Conservation (phyloP, 768 basidiomycete genomes). For the Russula sp. region DNA sequence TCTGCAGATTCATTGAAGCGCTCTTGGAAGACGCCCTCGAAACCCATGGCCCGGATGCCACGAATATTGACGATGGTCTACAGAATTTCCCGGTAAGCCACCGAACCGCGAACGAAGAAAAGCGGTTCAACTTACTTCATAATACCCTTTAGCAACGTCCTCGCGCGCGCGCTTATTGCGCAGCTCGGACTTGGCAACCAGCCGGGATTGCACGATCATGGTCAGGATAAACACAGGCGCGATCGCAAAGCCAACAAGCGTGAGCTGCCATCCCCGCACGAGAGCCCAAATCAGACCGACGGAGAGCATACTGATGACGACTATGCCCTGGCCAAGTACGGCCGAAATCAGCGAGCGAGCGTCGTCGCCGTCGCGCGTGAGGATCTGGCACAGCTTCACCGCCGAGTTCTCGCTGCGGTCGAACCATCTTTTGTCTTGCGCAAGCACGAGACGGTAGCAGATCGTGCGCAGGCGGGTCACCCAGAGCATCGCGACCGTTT, state of each 20-base stretch:
- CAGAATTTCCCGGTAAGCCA: neutral
- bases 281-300: constrained; percentile 89
- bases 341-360: constrained; percentile 69
- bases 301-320: constrained; percentile 74
- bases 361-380: constrained; percentile 90
- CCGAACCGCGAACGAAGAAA: constrained; percentile 1
- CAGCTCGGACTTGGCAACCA: constrained; percentile 66
- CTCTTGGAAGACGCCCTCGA: constrained; percentile 61
- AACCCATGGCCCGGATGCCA: constrained; percentile 81
- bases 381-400: constrained; percentile 56
- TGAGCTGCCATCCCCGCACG: constrained; percentile 84
- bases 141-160: constrained; percentile 77
- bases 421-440: constrained; percentile 86
- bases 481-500: constrained; percentile 70
- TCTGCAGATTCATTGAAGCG: constrained; percentile 64
- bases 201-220: constrained; percentile 68
- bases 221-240: constrained; percentile 74
- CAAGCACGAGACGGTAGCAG: constrained; percentile 54
- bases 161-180: constrained; percentile 84
- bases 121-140: constrained; percentile 54
- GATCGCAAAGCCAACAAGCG: constrained; percentile 82
- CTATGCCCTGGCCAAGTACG: constrained; percentile 63
- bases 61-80: constrained; percentile 79
- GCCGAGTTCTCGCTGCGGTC: constrained; percentile 60
- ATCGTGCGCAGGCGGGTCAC: constrained; percentile 53